Evolutionary conservation across 495 filamentous ascomycete species (phyloP).

Genomic region (Podospora australis): DNA sequence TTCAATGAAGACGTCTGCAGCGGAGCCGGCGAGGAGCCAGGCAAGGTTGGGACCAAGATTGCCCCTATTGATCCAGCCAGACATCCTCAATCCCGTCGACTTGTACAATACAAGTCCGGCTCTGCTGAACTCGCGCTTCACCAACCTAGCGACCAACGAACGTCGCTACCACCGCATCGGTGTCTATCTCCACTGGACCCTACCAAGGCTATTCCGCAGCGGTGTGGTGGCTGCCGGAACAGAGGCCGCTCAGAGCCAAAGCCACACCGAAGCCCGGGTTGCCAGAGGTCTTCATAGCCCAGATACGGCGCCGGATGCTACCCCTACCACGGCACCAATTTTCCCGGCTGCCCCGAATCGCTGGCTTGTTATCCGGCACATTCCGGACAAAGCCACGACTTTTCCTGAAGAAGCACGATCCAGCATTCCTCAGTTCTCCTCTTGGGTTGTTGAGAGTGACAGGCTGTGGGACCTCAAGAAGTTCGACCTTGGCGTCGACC

Average conservation of each 20-base stretch:
- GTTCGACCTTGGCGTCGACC: conserved; percentile 32
- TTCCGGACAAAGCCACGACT: conserved; percentile 13
- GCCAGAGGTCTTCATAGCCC: no score
- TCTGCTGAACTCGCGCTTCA: conserved; percentile 35
- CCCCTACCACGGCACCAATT: conserved; percentile 10
- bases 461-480: conserved; percentile 7
- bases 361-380: conserved; percentile 38
- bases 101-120: conserved; percentile 35
- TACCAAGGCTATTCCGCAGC: conserved; percentile 40
- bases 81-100: conserved; percentile 39
- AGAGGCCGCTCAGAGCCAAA: not conserved
- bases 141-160: conserved; percentile 30
- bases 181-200: conserved; percentile 49
- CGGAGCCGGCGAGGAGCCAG: not conserved
- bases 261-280: no score
- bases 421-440: conserved; percentile 2
- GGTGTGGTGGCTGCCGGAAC: conserved; percentile 23
- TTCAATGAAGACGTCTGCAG: conserved; percentile 5
- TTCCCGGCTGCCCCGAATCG: conserved; percentile 32
- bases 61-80: conserved; percentile 43
- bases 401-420: conserved; percentile 6
- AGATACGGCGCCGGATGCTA: no score
- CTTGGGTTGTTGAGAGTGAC: conserved; percentile 50
- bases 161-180: conserved; percentile 30
- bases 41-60: conserved; percentile 28